Evolutionary conservation across 2,329 filamentous ascomycete genomes (phyloP), one percentile per base, ranked within the genome.

Genomic region (Cadophora malorum): DNA sequence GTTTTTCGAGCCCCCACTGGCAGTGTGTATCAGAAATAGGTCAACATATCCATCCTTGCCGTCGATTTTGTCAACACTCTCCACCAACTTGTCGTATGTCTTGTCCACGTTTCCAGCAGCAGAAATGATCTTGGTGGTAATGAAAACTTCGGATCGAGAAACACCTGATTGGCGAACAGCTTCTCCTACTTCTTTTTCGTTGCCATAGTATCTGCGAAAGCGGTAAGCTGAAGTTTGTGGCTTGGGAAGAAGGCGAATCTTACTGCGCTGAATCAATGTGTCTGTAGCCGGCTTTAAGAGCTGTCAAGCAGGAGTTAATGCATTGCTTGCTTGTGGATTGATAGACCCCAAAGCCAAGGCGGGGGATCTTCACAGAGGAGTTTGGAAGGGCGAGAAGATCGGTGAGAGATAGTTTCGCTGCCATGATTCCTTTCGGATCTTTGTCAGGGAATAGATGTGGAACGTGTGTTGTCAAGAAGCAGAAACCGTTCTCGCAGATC

Each of bases 321-420:
- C 88, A 91, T 69, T 82, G 81, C 52, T 83, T 76, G 47, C 81
- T 76, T 2, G 82, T 82, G 6, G 88, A 87, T 68, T 84, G 85
- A 79, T 91, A 93, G 68, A 92, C 89, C 61, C 91, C 91, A 74
- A 93, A 92, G 14, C 90, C 91, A 10, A 93, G 83, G 33, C 83
- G 83, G 28, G 91, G 91, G 21, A 93, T 90, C 65, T 80, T 80
- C 71, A 83, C 78, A 41, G 77, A 73, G 62, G 76, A 74, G 19
- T 76, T 76, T 6, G 71, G 66, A 4, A 80, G 71, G 7, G 69
- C 28, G 25, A 78, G 52, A 45, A 69, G 47, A 53, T 69, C 69
- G 3, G 52, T 59, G 50, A 73, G 67, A 1, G 68, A 52, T 5
- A 73, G 66, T 69, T 73, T 72, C n/a, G 69, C 23, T 12, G 64